phyloP scores from a whole-genome alignment of 2,329 filamentous ascomycete genomes.

The Tolypocladium nubicola region DNA sequence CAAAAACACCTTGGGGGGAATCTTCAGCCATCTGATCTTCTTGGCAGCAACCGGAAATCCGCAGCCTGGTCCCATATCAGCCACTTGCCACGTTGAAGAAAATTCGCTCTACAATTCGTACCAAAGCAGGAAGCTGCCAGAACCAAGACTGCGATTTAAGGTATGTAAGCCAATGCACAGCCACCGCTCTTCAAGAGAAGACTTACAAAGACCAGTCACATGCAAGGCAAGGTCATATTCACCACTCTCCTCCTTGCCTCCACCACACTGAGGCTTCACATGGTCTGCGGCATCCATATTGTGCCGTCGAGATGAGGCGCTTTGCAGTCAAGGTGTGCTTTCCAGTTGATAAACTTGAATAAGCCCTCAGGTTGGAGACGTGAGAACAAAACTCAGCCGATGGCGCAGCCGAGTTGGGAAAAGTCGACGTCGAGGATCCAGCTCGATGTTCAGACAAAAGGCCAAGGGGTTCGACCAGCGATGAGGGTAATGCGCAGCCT shows the following conservation, averaged over 20 bases:
- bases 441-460: neutral
- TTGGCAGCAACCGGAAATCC: constrained; percentile 42
- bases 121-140: constrained; percentile 15
- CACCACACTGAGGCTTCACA: constrained; percentile 18
- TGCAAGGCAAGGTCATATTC: constrained; percentile 17
- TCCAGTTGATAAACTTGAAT: neutral
- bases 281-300: neutral
- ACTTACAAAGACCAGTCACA: constrained; percentile 19
- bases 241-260: neutral
- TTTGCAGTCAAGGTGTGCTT: neutral
- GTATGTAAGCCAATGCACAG: neutral
- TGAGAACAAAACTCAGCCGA: neutral
- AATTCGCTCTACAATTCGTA: constrained; percentile 1
- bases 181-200: neutral
- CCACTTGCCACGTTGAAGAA: no score
- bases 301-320: neutral
- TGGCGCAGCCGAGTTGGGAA: neutral
- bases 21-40: constrained; percentile 47
- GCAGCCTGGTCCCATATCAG: constrained; percentile 21
- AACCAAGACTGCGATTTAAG: constrained; percentile 13
- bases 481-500: neutral
- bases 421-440: neutral
- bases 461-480: neutral
- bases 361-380: neutral
- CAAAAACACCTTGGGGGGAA: constrained; percentile 48